A percentile compares a stretch with the other conserved stretches of the same genome.
These are phyloP conservation scores for Erodium moschatum DNA, from an alignment of 441 rosid species.

Conservation along the genomic window DNA sequence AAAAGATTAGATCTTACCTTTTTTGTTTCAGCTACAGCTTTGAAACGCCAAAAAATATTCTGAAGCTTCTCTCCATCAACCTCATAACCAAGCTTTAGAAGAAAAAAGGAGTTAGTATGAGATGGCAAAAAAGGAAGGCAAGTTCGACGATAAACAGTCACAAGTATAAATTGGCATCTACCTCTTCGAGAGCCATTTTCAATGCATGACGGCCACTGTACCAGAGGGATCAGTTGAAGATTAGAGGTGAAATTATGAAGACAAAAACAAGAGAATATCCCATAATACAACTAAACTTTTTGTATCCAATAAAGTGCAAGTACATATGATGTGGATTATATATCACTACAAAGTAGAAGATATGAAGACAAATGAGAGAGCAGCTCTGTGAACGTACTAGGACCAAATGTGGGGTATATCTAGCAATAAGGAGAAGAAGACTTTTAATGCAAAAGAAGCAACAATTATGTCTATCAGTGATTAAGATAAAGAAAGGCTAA, in stretches of 20 bases:
- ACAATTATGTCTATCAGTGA: background rate
- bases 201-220: constrained; percentile 92
- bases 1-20: constrained; percentile 39
- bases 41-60: constrained; percentile 71
- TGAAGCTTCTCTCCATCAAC: constrained; percentile 64
- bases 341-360: background rate
- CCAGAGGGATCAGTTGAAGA: constrained; percentile 10
- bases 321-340: background rate
- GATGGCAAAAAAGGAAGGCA: constrained; percentile 13
- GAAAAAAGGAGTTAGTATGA: constrained; percentile 8
- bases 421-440: background rate
- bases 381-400: background rate
- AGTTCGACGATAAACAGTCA: constrained; percentile 8
- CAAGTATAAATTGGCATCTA: constrained; percentile 19
- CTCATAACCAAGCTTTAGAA: constrained; percentile 68
- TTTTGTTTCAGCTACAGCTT: constrained; percentile 77
- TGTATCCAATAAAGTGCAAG: background rate
- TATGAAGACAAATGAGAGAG: background rate
- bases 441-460: background rate
- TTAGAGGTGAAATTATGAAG: constrained; percentile 6
- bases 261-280: background rate
- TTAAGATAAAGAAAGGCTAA: background rate
- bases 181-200: constrained; percentile 69
- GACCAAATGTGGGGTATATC: background rate
- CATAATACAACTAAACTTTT: background rate